Evolutionary conservation across 768 basidiomycete genomes (phyloP).

Genomic region (Suillus occidentalis): DNA sequence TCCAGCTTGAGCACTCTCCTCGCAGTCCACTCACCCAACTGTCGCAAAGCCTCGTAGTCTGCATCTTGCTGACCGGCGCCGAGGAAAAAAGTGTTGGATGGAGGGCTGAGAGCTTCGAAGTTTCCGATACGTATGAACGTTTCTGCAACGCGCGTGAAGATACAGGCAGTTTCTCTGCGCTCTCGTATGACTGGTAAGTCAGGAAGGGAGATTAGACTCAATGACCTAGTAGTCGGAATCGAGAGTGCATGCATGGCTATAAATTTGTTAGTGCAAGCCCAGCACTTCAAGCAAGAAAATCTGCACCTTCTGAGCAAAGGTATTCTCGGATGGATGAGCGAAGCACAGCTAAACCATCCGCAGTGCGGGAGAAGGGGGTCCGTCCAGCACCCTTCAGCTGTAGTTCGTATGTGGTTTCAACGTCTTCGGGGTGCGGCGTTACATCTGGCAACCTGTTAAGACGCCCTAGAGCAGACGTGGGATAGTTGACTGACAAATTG

Average conservation of each 20-base stretch:
- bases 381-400: slow-evolving; percentile 95
- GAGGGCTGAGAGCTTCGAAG: slow-evolving; percentile 84
- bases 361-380: slow-evolving; percentile 89
- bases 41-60: slow-evolving; percentile 71
- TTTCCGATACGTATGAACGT: slow-evolving; percentile 91
- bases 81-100: slow-evolving; percentile 60
- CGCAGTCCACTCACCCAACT: slow-evolving; percentile 75
- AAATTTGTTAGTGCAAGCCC: slow-evolving; percentile 36
- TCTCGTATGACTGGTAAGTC: slow-evolving; percentile 77
- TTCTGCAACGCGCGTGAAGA: slow-evolving; percentile 81
- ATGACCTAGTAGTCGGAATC: slow-evolving; percentile 87
- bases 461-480: slow-evolving; percentile 1
- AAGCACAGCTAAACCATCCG: slow-evolving; percentile 95
- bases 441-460: slow-evolving; percentile 49
- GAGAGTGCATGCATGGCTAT: slow-evolving; percentile 75
- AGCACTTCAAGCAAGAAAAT: neutral
- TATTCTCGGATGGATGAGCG: slow-evolving; percentile 94
- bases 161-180: slow-evolving; percentile 63
- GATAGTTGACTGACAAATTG: slow-evolving; percentile 52
- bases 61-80: slow-evolving; percentile 76
- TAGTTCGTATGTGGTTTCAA: slow-evolving; percentile 67
- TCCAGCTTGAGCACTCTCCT: slow-evolving; percentile 55
- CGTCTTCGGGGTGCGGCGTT: slow-evolving; percentile 67
- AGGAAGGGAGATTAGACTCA: slow-evolving; percentile 77
- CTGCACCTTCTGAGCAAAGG: slow-evolving; percentile 80